phyloP scores from a whole-genome alignment of 139 green algal genomes.

The Coelastrella sp. region DNA sequence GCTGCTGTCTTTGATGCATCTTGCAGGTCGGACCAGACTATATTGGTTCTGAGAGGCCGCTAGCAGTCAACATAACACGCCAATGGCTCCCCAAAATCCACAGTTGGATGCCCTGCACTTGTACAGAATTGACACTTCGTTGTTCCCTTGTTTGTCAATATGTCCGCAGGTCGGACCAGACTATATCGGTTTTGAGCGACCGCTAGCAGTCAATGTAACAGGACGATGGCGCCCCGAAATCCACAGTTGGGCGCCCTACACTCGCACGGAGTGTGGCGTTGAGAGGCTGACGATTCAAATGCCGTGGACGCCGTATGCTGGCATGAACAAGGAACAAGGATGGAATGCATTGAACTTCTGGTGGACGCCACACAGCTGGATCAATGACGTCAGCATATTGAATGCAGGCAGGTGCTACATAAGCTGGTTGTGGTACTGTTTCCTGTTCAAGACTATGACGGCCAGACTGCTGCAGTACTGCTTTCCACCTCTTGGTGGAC shows the following conservation, averaged over 20 bases:
- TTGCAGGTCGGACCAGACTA: conserved; percentile 39
- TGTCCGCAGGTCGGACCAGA: conserved; percentile 31
- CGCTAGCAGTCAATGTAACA: conserved; percentile 44
- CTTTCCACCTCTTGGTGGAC: conserved; percentile 40
- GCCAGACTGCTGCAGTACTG: no score
- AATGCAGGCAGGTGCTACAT: conserved; percentile 22
- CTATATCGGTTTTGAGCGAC: conserved; percentile 40
- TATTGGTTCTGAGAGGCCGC: conserved; percentile 33
- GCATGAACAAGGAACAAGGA: conserved; percentile 45
- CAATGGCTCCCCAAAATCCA: conserved; percentile 16
- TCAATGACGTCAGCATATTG: conserved; percentile 38
- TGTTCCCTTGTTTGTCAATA: not conserved
- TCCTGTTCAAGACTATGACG: not conserved
- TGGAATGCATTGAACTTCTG: conserved; percentile 52
- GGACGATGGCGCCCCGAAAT: conserved; percentile 16
- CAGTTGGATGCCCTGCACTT: conserved; percentile 1
- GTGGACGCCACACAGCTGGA: conserved; percentile 51
- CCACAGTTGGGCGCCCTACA: conserved; percentile 5
- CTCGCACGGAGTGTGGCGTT: conserved; percentile 42
- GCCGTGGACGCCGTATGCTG: conserved; percentile 25
- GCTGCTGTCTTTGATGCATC: no score
- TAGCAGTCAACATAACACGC: conserved; percentile 41
- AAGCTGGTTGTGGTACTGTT: not conserved
- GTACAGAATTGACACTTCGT: conserved; percentile 12
- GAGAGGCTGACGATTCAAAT: conserved; percentile 36